Base-by-base conservation (phyloP, 2,329 filamentous ascomycete species). In the Xylaria sp. region DNA sequence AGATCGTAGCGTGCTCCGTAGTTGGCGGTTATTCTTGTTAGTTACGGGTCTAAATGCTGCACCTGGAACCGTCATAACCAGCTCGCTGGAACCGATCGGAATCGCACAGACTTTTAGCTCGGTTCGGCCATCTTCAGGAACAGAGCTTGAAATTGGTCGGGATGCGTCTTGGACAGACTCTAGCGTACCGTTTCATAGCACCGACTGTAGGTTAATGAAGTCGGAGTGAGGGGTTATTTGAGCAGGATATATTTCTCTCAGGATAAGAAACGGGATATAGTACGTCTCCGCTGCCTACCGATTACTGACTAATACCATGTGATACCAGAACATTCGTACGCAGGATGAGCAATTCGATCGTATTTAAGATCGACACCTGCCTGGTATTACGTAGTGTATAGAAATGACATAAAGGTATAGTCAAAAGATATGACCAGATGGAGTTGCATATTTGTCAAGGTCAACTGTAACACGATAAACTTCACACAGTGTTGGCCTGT, bases 401-500 rank as follows among this genome's bases (percentile, higher is more conserved):
- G 54, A 48, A 67, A 39, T 50, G 56, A 12, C 28, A 46, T 46
- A 10, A 37, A 37, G 34, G 34, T 10, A 10, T 37, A 37, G 34
- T 37, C 34, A 37, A 46, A 58, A 62, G 25, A 58, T 52, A 65
- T 46, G 31, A 31, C 60, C 37, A 48, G 15, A 67, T 61, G 59
- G 13, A 60, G 51, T 44, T 62, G 55, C 20, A 56, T 60, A 61
- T 70, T 69, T 70, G 56, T 65, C 66, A 68, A 13, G 39, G 34
- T 46, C 23, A 23, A 41, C 13, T 18, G 28, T 55, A 67, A 63
- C 61, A 69, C 67, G 41, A 18, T 23, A 44, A 58, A 56, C 20
- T 62, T 69, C 34, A 64, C 63, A 71, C 69, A 63, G 69, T 71
- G 69, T 63, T 31, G 9, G 28, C 48, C 55, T 46, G 52, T 34